These are phyloP conservation scores for Hericium erinaceus DNA, from an alignment of 768 basidiomycete genomes.

Conservation along the genomic window DNA sequence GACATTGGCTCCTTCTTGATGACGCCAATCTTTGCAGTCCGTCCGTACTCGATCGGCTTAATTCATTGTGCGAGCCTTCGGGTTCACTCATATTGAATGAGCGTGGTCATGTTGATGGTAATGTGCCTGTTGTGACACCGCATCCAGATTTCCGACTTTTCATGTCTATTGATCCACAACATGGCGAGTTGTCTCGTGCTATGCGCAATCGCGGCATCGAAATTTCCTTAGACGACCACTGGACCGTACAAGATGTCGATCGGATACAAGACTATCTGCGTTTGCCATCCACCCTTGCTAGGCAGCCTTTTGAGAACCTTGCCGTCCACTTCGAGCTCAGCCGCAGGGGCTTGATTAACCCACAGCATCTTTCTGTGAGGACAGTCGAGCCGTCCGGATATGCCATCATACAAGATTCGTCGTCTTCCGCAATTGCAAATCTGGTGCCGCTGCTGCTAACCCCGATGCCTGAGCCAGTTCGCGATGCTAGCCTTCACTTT, in stretches of 20 bases:
- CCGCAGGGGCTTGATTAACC: slow-evolving; percentile 5
- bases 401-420: background rate
- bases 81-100: slow-evolving; percentile 84
- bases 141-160: slow-evolving; percentile 88
- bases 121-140: slow-evolving; percentile 65
- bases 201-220: slow-evolving; percentile 98
- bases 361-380: background rate
- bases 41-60: slow-evolving; percentile 92
- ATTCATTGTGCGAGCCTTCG: slow-evolving; percentile 86
- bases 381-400: background rate
- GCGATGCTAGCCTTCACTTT: background rate
- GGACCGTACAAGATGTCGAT: slow-evolving; percentile 5
- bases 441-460: background rate
- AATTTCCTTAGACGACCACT: slow-evolving; percentile 38
- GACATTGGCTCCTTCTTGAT: slow-evolving; percentile 86
- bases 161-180: slow-evolving; percentile 86
- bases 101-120: slow-evolving; percentile 73
- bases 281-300: background rate
- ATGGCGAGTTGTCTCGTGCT: slow-evolving; percentile 91
- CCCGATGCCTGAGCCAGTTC: background rate
- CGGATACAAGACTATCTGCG: slow-evolving; percentile 7
- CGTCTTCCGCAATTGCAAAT: background rate
- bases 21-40: slow-evolving; percentile 92
- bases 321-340: slow-evolving; percentile 6
- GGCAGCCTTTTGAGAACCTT: background rate